Percentiles rank a stretch among this genome's conserved stretches.
Conservation (phyloP, 441 rosid species). For the Theobroma grandiflorum region DNA sequence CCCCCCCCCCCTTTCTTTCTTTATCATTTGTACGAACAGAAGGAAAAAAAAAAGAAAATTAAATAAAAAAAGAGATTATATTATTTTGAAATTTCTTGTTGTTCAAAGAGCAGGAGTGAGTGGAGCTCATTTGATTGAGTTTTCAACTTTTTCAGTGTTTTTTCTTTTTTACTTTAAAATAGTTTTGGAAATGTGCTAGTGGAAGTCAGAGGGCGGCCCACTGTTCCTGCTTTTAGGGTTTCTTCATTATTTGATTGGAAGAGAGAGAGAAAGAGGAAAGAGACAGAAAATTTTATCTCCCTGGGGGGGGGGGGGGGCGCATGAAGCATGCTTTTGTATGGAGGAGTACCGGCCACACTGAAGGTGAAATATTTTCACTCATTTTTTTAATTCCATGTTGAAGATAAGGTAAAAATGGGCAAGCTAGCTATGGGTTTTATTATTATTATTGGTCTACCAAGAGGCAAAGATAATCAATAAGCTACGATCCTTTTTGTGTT, state of each 20-base stretch:
- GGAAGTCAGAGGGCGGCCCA: constrained; percentile 78
- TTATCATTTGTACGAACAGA: constrained; percentile 11
- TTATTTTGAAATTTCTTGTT: constrained; percentile 27
- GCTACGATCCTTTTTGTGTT: neutral
- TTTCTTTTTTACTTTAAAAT: constrained; percentile 35
- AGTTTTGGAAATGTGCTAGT: constrained; percentile 44
- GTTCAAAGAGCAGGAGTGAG: constrained; percentile 30
- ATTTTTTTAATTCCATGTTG: too few relatives aligned
- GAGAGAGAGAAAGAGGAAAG: neutral
- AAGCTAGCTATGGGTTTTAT: neutral
- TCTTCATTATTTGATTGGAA: constrained; percentile 31
- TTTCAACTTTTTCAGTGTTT: constrained; percentile 43
- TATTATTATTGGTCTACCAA: too few relatives aligned
- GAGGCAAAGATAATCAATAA: neutral
- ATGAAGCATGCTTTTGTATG: too few relatives aligned
- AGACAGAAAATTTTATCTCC: too few relatives aligned
- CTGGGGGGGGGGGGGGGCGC: too few relatives aligned
- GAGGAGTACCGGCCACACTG: too few relatives aligned
- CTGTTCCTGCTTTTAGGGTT: constrained; percentile 61
- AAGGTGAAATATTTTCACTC: too few relatives aligned
- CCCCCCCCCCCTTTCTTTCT: neutral
- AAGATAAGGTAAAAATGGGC: too few relatives aligned
- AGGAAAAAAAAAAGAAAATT: neutral
- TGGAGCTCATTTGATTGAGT: constrained; percentile 48
- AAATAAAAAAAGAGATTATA: constrained; percentile 26